Conservation (phyloP, 176 grass and related monocot species). For the Chloris gayana region DNA sequence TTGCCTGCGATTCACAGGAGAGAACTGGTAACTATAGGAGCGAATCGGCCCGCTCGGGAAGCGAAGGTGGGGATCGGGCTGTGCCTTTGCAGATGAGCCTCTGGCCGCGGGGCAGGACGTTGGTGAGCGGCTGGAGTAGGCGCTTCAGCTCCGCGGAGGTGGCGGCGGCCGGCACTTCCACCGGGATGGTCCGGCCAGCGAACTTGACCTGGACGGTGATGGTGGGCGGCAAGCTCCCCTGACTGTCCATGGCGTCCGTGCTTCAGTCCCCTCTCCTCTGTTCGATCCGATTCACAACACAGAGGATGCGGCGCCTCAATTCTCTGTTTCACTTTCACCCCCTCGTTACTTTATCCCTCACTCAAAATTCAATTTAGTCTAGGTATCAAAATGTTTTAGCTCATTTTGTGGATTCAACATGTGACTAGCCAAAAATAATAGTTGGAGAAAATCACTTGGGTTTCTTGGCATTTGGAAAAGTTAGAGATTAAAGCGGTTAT, state of each 20-base stretch:
- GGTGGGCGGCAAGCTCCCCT: conserved; percentile 27
- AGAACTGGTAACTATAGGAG: background rate
- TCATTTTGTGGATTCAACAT: too few species aligned
- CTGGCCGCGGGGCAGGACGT: conserved; percentile 90
- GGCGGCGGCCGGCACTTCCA: conserved; percentile 50
- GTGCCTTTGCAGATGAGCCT: conserved; percentile 95
- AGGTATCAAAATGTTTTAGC: too few species aligned
- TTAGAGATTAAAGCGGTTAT: too few species aligned
- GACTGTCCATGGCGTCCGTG: conserved; percentile 29
- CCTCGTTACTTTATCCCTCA: too few species aligned
- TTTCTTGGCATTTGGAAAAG: too few species aligned
- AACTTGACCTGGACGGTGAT: conserved; percentile 85
- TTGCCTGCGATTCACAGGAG: conserved; percentile 55
- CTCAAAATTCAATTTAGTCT: too few species aligned
- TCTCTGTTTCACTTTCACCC: too few species aligned
- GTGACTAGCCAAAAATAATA: too few species aligned
- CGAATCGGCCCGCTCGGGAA: background rate
- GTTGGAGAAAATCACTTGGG: too few species aligned
- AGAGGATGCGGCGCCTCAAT: too few species aligned
- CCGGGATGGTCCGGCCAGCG: conserved; percentile 74
- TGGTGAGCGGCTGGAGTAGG: conserved; percentile 91
- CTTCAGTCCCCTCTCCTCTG: background rate
- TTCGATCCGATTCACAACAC: background rate
- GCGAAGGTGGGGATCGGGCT: conserved; percentile 15
- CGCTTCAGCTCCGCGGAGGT: conserved; percentile 67